These are phyloP conservation scores for Aureobasidium musti DNA, from an alignment of 2,329 filamentous ascomycete genomes.

Conservation along the genomic window DNA sequence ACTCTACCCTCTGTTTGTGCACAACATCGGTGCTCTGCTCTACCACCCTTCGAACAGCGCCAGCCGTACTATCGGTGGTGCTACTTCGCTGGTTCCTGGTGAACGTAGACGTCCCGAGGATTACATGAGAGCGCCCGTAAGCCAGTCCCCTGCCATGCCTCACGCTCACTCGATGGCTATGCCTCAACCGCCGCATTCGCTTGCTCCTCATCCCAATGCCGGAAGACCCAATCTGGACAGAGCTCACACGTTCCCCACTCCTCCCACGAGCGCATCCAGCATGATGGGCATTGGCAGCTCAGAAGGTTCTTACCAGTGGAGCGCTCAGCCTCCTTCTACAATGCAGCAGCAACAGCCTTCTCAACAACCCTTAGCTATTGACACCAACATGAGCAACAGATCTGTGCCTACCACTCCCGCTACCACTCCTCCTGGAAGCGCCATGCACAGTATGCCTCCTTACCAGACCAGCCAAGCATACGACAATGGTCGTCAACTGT, in stretches of 20 bases:
- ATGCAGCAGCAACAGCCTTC: constrained; percentile 47
- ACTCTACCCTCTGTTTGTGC: constrained; percentile 93
- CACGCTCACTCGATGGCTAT: constrained; percentile 67
- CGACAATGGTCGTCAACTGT: constrained; percentile 75
- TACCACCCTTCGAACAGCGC: constrained; percentile 84
- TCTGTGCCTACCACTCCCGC: constrained; percentile 91
- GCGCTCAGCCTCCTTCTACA: constrained; percentile 44
- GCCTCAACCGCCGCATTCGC: constrained; percentile 67
- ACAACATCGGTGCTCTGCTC: constrained; percentile 90
- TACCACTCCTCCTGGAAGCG: constrained; percentile 73
- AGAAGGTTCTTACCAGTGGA: constrained; percentile 78
- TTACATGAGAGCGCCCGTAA: constrained; percentile 62
- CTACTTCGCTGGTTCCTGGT: constrained; percentile 70
- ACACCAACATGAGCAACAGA: constrained; percentile 75
- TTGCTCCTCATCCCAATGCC: constrained; percentile 60
- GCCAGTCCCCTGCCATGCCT: constrained; percentile 68
- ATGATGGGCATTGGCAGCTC: constrained; percentile 74
- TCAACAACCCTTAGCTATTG: constrained; percentile 76
- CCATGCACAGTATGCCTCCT: constrained; percentile 74
- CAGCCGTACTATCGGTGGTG: constrained; percentile 63
- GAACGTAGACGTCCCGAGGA: constrained; percentile 68
- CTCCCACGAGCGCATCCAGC: constrained; percentile 88
- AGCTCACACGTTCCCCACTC: constrained; percentile 90
- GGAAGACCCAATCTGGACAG: constrained; percentile 75
- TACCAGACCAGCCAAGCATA: constrained; percentile 74